Conservation (phyloP, 2,329 filamentous ascomycete genomes). For the Pseudogymnoascus sp. region DNA sequence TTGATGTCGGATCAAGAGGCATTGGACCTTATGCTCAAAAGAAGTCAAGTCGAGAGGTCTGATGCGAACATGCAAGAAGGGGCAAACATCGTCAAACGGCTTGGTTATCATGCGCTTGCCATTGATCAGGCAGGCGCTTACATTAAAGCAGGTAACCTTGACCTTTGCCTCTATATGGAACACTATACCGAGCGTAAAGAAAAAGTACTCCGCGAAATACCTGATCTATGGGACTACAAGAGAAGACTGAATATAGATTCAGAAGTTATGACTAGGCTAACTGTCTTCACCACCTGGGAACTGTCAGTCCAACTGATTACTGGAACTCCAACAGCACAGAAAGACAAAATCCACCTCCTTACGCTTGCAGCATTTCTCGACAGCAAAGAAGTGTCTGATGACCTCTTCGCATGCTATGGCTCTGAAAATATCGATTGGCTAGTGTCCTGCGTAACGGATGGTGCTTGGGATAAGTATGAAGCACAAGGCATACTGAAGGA, state of each 20-base stretch:
- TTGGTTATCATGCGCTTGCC: constrained; percentile 22
- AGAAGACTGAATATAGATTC: constrained; percentile 20
- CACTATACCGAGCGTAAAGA: constrained; percentile 15
- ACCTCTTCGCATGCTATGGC: constrained; percentile 16
- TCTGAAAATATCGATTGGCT: constrained; percentile 10
- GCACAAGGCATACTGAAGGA: constrained; percentile 14
- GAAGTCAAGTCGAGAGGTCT: background rate
- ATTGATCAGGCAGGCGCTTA: constrained; percentile 27
- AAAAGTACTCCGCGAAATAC: constrained; percentile 17
- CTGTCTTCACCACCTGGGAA: constrained; percentile 24
- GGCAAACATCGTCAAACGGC: constrained; percentile 13
- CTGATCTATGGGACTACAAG: constrained; percentile 16
- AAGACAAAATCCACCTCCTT: constrained; percentile 17
- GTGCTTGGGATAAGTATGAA: constrained; percentile 17
- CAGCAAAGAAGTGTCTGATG: constrained; percentile 19
- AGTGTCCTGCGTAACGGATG: constrained; percentile 13
- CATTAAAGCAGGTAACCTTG: constrained; percentile 16
- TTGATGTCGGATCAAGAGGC: constrained; percentile 12
- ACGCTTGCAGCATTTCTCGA: constrained; percentile 19
- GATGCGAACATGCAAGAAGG: constrained; percentile 10
- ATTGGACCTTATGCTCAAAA: constrained; percentile 9
- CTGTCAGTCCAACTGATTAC: constrained; percentile 21
- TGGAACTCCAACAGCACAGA: background rate
- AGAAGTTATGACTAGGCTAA: constrained; percentile 16
- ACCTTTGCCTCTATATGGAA: constrained; percentile 17